Evolutionary conservation across 1,284 basidiomycete species (phyloP).

Genomic region (Sparassis latifolia): DNA sequence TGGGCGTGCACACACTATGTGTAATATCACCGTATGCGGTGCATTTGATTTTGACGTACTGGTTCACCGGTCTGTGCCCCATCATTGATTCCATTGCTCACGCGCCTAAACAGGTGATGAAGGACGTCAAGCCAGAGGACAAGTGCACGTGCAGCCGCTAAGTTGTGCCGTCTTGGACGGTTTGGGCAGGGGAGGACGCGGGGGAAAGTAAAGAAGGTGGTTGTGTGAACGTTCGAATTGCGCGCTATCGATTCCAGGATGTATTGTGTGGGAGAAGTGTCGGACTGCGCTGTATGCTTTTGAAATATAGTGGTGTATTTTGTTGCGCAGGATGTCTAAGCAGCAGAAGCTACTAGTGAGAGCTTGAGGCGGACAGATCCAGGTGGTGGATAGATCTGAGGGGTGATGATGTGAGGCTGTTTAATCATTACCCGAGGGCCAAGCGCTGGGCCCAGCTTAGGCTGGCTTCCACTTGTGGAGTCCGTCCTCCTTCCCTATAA

Average conservation of each 20-base stretch:
- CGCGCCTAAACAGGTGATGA: constrained; percentile 48
- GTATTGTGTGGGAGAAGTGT: neutral
- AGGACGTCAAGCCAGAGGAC: constrained; percentile 59
- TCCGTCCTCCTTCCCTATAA: constrained; percentile 6
- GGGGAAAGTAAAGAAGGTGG: neutral
- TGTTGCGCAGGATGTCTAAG: too few species aligned
- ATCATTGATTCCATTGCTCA: constrained; percentile 1
- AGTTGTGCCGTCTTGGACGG: neutral
- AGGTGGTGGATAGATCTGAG: neutral
- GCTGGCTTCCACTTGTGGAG: constrained; percentile 6
- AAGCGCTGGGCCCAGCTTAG: neutral
- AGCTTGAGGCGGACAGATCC: neutral
- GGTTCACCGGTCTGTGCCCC: constrained; percentile 9
- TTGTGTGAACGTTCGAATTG: neutral
- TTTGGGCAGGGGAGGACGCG: constrained; percentile 1
- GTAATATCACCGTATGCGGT: too few species aligned
- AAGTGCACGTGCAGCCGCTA: constrained; percentile 53
- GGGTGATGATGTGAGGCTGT: neutral
- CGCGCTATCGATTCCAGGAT: constrained; percentile 7
- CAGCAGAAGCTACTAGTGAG: too few species aligned
- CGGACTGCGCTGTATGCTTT: neutral
- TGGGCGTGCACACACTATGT: constrained; percentile 6
- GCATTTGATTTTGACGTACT: constrained; percentile 12
- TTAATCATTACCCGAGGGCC: constrained; percentile 6
- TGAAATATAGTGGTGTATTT: neutral